Percentiles rank a stretch among this genome's conserved stretches.
Conservation (phyloP, 176 grass and related monocot species). For the Calamus simplicifolius region DNA sequence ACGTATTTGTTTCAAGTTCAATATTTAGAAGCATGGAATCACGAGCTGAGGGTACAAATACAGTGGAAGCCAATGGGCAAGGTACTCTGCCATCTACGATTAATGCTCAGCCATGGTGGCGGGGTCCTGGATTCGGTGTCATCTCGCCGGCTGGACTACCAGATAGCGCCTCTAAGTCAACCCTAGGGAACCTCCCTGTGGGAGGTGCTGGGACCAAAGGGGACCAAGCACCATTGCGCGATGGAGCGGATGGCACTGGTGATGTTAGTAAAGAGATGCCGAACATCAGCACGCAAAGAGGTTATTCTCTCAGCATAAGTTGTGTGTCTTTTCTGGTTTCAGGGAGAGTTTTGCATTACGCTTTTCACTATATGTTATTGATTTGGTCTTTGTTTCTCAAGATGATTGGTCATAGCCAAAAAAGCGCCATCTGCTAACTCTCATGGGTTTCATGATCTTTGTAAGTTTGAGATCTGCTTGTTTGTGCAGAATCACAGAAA, state of each 20-base stretch:
- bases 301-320: neutral
- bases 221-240: neutral
- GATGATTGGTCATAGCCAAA: too few species aligned
- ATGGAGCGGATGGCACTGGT: neutral
- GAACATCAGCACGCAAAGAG: conserved; percentile 3
- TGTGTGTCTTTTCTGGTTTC: neutral
- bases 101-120: conserved; percentile 11
- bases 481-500: too few species aligned
- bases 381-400: too few species aligned
- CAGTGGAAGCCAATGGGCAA: neutral
- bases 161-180: neutral
- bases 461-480: too few species aligned
- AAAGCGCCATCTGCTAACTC: too few species aligned
- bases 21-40: conserved; percentile 2
- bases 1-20: neutral
- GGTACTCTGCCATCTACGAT: neutral
- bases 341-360: too few species aligned
- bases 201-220: neutral
- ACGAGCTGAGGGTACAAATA: neutral
- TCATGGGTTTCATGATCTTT: too few species aligned
- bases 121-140: neutral
- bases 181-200: neutral
- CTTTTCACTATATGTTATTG: too few species aligned
- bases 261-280: conserved; percentile 1
- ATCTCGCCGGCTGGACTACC: neutral